A percentile compares a stretch with the other conserved stretches of the same genome.
Conservation (phyloP, 2,329 filamentous ascomycete genomes). For the Trichoderma citrinoviride region DNA sequence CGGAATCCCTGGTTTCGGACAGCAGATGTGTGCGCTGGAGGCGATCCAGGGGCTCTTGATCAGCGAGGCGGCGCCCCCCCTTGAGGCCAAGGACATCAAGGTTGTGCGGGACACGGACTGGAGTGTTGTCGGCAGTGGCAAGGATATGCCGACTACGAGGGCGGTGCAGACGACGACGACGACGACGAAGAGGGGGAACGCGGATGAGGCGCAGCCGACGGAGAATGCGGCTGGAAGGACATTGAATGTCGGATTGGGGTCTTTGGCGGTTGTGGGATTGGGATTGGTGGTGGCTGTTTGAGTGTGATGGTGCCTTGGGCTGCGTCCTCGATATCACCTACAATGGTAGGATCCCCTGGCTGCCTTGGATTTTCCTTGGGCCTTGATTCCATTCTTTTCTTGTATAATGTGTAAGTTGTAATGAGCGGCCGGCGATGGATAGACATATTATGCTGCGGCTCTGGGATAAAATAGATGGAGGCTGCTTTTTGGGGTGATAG, state of each 20-base stretch:
- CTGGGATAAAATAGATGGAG: not conserved
- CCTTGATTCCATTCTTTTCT: not conserved
- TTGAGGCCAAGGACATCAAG: conserved; percentile 48
- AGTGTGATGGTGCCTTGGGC: not conserved
- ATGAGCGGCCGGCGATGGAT: not conserved
- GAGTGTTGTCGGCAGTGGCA: not conserved
- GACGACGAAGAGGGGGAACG: conserved; percentile 1
- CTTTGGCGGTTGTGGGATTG: not conserved
- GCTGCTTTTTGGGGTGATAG: not conserved
- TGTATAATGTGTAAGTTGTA: not conserved
- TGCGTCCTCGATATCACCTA: not conserved
- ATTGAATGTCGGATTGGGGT: not conserved
- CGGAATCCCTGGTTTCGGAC: conserved; percentile 54
- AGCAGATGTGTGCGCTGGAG: conserved; percentile 65
- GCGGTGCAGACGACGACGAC: not conserved
- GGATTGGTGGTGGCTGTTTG: conserved; percentile 6
- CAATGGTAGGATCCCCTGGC: too few relatives aligned
- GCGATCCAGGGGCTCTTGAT: conserved; percentile 59
- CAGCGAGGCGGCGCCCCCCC: conserved; percentile 42
- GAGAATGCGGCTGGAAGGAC: not conserved
- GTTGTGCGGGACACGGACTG: conserved; percentile 37
- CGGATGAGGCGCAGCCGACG: not conserved
- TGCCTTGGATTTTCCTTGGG: not conserved
- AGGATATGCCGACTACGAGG: not conserved
- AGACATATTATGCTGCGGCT: not conserved